phyloP scores from a whole-genome alignment of 257 asterid species.

The Scutellaria barbata region DNA sequence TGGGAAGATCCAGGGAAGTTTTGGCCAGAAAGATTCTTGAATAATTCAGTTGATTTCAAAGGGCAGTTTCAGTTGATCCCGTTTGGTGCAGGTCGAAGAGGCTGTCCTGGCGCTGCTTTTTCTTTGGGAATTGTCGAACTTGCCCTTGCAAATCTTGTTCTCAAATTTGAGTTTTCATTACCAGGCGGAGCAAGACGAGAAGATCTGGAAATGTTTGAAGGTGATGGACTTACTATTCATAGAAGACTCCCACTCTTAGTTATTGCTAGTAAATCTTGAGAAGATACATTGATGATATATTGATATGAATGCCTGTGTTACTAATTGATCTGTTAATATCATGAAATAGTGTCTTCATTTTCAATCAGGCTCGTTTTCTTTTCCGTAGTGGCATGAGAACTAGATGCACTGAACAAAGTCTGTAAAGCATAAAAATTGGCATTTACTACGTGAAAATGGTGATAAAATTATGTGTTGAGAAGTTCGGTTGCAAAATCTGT shows the following conservation, averaged over 20 bases:
- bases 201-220: constrained; percentile 56
- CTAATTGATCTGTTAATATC: too few relatives aligned
- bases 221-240: constrained; percentile 50
- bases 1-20: constrained; percentile 47
- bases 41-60: constrained; percentile 38
- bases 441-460: too few relatives aligned
- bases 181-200: constrained; percentile 42
- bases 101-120: constrained; percentile 53
- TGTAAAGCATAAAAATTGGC: too few relatives aligned
- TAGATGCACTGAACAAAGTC: neutral
- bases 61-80: constrained; percentile 49
- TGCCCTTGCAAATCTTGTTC: constrained; percentile 47
- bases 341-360: too few relatives aligned
- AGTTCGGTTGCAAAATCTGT: constrained; percentile 35
- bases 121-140: constrained; percentile 51
- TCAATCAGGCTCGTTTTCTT: too few relatives aligned
- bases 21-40: constrained; percentile 45
- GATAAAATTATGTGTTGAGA: neutral
- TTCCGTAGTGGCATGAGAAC: too few relatives aligned
- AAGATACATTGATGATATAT: too few relatives aligned
- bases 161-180: constrained; percentile 39
- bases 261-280: constrained; percentile 35
- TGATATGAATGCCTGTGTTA: too few relatives aligned
- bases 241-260: constrained; percentile 48
- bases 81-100: constrained; percentile 55